A percentile compares a stretch with the other conserved stretches of the same genome.
Evolutionary conservation across 1,139 yeast species (phyloP).

Genomic region (Groenewaldozyma sp.): DNA sequence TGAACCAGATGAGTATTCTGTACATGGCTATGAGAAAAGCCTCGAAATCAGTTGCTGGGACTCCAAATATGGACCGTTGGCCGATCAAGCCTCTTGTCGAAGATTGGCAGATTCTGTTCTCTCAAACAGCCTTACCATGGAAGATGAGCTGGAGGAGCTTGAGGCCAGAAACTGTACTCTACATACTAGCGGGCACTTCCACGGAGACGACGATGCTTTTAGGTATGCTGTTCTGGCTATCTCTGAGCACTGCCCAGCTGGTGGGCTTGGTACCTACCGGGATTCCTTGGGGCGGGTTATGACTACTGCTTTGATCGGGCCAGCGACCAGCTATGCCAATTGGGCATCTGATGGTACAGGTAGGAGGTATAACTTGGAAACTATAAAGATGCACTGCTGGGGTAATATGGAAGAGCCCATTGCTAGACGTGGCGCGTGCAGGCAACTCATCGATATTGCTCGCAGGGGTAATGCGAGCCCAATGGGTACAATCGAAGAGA

Average conservation of each 20-base stretch:
- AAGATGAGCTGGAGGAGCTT: neutral
- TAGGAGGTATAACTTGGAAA: slow-evolving; percentile 1
- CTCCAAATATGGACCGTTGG: slow-evolving; percentile 1
- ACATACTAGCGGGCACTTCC: neutral
- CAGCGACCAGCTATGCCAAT: neutral
- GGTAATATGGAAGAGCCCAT: slow-evolving; percentile 2
- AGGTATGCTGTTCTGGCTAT: slow-evolving; percentile 1
- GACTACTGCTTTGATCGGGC: slow-evolving; percentile 1
- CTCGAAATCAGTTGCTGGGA: slow-evolving; percentile 3
- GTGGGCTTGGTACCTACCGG: neutral
- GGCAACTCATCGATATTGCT: slow-evolving; percentile 1
- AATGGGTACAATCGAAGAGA: neutral
- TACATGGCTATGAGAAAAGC: slow-evolving; percentile 1
- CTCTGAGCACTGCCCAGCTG: slow-evolving; percentile 3
- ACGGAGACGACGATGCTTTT: slow-evolving; percentile 1
- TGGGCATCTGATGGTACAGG: slow-evolving; percentile 1
- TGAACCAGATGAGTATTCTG: slow-evolving; percentile 2
- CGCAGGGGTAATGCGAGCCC: neutral
- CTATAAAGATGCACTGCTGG: slow-evolving; percentile 1
- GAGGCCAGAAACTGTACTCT: neutral
- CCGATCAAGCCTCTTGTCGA: neutral
- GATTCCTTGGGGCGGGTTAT: slow-evolving; percentile 1
- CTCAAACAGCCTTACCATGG: neutral
- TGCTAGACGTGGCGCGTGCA: slow-evolving; percentile 1
- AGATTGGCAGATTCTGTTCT: neutral